Percentiles rank a stretch among this genome's conserved stretches.
Evolutionary conservation across 306 rosid species (phyloP).

Genomic region (Medicago truncatula): DNA sequence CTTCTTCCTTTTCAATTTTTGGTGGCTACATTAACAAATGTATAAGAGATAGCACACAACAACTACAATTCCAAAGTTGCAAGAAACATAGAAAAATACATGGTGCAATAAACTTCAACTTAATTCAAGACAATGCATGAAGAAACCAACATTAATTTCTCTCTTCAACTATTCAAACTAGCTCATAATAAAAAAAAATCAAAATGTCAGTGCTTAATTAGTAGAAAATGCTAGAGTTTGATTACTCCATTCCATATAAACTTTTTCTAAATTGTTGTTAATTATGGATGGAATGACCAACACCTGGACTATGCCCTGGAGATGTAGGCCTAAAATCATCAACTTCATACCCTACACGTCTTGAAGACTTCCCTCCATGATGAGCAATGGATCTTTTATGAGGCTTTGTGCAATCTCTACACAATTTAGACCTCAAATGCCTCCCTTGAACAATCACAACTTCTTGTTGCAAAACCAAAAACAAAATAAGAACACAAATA

Average conservation of each 20-base stretch:
- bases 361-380: constrained; percentile 3
- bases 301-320: constrained; percentile 53
- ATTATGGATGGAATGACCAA: constrained; percentile 50
- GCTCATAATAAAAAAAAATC: constrained; percentile 28
- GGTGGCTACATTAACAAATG: neutral
- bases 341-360: constrained; percentile 43
- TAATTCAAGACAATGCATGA: neutral
- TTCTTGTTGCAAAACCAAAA: constrained; percentile 49
- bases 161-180: neutral
- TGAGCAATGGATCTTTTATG: neutral
- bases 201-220: constrained; percentile 4
- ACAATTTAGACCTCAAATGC: constrained; percentile 40
- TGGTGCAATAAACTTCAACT: neutral
- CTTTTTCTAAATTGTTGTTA: neutral
- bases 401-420: constrained; percentile 32
- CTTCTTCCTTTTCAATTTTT: neutral
- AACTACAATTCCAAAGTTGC: neutral
- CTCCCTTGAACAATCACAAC: constrained; percentile 51
- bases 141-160: neutral
- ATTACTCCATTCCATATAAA: constrained; percentile 2
- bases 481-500: constrained; percentile 41
- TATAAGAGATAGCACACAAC: neutral
- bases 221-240: neutral
- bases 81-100: neutral
- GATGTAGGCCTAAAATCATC: constrained; percentile 49